Evolutionary conservation across 192 early-diverging fungal species (phyloP), one percentile per base, ranked within the genome.

Genomic region (Rhizophagus prolifer): DNA sequence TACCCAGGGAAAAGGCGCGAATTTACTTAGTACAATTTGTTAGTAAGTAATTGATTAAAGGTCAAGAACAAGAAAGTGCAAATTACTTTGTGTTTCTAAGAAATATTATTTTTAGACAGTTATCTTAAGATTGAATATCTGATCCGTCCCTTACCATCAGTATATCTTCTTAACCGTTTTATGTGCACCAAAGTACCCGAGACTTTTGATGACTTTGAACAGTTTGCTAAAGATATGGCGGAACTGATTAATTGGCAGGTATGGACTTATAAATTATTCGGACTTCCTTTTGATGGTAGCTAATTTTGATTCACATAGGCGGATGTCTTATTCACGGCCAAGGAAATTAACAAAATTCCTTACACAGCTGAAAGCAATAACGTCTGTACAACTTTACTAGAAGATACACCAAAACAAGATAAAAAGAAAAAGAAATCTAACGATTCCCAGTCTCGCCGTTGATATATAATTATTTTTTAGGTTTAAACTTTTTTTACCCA

Each of bases 11-110:
- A 13, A 58, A 60, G 26, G 71, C 71, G 8, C 58, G 31, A 19
- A 59, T 72, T 38, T 72, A 60, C 16, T 72, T 72, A 58, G 12
- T 72, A 60, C 58, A 72, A 60, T 59, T 38, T 60, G 71, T 41
- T 41, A 72, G 68, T 71, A 71, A 71, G 46, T 71, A 71, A 21
- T 71, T 36, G 64, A 36, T 66, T 63, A 63, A 63, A 66, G 64
- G 21, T n/a, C n/a, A 19, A 36, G 34, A 36, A 36, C 41, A 66
- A 66, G 14, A 41, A 41, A 66, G 34, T 10, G 36, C 36, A 36
- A 31, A 66, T 66, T 66, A 36, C n/a, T 66, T 36, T 34, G 4
- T 66, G 38, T 62, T 34, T 36, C n/a, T n/a, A n/a, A 66, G 34
- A 30, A 30, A 69, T 69, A 50, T 70, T 70, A 25, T 70, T 70